Evolutionary conservation across 495 filamentous ascomycete genomes (phyloP).

Genomic region (Jackrogersella multiformis): DNA sequence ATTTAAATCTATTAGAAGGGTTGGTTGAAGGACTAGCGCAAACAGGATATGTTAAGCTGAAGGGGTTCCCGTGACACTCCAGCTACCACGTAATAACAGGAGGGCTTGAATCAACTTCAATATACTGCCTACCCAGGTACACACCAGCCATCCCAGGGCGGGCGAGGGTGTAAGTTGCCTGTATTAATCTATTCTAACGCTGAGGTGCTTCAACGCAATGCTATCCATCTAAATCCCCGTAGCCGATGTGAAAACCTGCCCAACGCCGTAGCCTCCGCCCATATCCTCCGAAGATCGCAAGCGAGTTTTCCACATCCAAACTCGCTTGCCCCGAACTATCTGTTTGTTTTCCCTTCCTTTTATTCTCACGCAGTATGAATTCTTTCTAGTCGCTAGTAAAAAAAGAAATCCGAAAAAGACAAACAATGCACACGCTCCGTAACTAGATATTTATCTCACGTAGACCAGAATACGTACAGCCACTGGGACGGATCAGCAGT

Average conservation of each 20-base stretch:
- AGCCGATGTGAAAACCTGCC: neutral
- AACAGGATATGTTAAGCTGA: no score
- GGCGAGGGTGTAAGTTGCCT: no score
- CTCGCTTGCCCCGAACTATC: neutral
- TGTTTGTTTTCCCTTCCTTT: neutral
- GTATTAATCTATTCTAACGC: conserved; percentile 27
- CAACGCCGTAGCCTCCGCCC: neutral
- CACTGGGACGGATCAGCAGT: conserved; percentile 34
- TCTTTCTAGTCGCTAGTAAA: neutral
- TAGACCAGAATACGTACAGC: neutral
- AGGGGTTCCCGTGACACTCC: no score
- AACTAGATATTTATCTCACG: neutral
- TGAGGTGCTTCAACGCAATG: neutral
- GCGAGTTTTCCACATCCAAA: neutral
- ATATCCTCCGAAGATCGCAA: neutral
- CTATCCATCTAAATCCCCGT: neutral
- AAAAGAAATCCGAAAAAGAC: neutral
- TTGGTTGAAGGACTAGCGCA: no score
- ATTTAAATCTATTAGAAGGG: no score
- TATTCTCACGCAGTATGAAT: neutral
- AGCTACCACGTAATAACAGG: no score
- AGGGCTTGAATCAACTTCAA: no score
- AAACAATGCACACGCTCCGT: neutral
- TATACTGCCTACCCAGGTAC: no score
- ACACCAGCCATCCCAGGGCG: no score